Percentiles rank a stretch among this genome's conserved stretches.
These are phyloP conservation scores for Trapa bicornis DNA, from an alignment of 345 rosid genomes.

Conservation along the genomic window DNA sequence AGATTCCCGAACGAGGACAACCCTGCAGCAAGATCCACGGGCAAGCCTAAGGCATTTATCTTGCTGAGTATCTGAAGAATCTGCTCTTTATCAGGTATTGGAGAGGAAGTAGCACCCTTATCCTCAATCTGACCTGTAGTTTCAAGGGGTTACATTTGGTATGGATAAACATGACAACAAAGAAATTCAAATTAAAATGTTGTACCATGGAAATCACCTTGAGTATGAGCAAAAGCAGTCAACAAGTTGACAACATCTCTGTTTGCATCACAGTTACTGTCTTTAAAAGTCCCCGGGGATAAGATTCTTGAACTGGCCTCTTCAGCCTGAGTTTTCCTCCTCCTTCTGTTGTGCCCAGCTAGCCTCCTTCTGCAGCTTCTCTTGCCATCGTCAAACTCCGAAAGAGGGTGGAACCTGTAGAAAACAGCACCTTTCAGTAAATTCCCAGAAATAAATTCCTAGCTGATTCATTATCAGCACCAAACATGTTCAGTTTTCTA, in stretches of 20 bases:
- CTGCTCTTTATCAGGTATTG: conserved; percentile 55
- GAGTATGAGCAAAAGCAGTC: conserved; percentile 47
- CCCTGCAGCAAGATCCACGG: conserved; percentile 56
- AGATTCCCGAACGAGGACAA: conserved; percentile 37
- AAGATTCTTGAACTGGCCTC: conserved; percentile 44
- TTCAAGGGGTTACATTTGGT: neutral
- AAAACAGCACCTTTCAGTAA: neutral
- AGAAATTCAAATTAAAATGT: conserved; percentile 1
- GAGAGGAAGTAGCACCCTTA: conserved; percentile 18
- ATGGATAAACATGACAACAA: conserved; percentile 8
- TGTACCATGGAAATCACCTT: conserved; percentile 34
- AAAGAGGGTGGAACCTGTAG: conserved; percentile 62
- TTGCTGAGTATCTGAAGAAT: conserved; percentile 66
- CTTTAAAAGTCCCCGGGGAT: conserved; percentile 31
- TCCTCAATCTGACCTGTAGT: conserved; percentile 46
- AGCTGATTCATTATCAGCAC: neutral
- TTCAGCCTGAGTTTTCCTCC: conserved; percentile 74
- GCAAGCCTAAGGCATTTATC: conserved; percentile 72
- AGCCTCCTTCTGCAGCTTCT: conserved; percentile 82
- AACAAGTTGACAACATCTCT: conserved; percentile 59
- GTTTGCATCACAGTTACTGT: conserved; percentile 24
- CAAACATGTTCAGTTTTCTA: no score
- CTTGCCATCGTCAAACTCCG: conserved; percentile 85
- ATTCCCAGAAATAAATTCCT: neutral
- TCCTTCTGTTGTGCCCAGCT: conserved; percentile 69